phyloP scores from a whole-genome alignment of 139 green algal species.

The Raphidocelis subcapitata region DNA sequence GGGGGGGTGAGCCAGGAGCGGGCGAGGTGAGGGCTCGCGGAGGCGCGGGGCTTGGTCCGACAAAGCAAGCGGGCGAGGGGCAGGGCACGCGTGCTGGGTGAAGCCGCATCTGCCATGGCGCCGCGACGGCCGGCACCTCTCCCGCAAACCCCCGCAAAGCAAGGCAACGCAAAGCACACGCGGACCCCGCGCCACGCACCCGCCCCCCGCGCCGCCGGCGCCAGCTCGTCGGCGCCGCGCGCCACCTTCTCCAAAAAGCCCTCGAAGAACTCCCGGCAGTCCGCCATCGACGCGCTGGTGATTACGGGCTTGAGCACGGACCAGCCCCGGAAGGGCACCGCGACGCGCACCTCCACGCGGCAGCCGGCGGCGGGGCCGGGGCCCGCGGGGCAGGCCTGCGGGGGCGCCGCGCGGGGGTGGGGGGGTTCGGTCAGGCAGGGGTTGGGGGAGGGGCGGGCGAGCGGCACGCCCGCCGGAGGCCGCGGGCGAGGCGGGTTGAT shows the following conservation, averaged over 20 bases:
- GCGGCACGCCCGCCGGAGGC: not conserved
- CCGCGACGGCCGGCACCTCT: too few species aligned
- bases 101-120: too few species aligned
- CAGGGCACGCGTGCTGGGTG: too few species aligned
- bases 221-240: not conserved
- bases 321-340: conserved; percentile 15
- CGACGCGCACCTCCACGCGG: conserved; percentile 19
- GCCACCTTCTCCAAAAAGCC: conserved; percentile 7
- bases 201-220: too few species aligned
- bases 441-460: not conserved
- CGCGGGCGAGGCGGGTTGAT: not conserved
- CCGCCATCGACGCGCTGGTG: conserved; percentile 3
- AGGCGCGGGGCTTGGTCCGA: too few species aligned
- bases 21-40: too few species aligned
- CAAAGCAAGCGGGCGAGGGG: too few species aligned
- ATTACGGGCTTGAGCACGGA: conserved; percentile 19
- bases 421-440: not conserved
- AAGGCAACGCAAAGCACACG: too few species aligned
- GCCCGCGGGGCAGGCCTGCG: conserved; percentile 7
- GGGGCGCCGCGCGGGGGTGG: not conserved
- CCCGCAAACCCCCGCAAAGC: too few species aligned
- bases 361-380: conserved; percentile 12
- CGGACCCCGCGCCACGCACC: too few species aligned
- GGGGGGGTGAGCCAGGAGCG: too few species aligned
- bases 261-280: conserved; percentile 14